Evolutionary conservation across 208 protist species (phyloP).

Genomic region (Leptomonas seymouri): DNA sequence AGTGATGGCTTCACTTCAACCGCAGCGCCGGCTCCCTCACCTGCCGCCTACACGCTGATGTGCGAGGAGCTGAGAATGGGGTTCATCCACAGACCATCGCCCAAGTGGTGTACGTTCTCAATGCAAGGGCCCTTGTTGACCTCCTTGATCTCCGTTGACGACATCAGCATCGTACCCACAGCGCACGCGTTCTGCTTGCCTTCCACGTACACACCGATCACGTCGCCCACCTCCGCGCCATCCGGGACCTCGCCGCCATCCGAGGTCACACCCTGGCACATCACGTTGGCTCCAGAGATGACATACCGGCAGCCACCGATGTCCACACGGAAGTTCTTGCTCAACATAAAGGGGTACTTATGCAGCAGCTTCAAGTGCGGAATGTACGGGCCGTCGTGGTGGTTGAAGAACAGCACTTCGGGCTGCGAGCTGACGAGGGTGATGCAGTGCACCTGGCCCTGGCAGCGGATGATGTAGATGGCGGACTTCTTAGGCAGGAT

Average conservation of each 20-base stretch:
- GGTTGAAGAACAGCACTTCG: slow-evolving; percentile 96
- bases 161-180: slow-evolving; percentile 93
- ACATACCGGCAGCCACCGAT: slow-evolving; percentile 97
- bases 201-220: slow-evolving; percentile 94
- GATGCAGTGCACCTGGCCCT: slow-evolving; percentile 92
- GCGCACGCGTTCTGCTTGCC: slow-evolving; percentile 97
- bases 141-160: slow-evolving; percentile 90
- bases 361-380: slow-evolving; percentile 96
- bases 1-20: too few species aligned
- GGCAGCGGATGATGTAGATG: slow-evolving; percentile 94
- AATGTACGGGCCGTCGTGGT: slow-evolving; percentile 95
- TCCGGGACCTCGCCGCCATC: slow-evolving; percentile 85
- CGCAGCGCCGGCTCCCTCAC: too few species aligned
- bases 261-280: slow-evolving; percentile 97
- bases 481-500: slow-evolving; percentile 94
- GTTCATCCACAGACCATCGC: slow-evolving; percentile 97
- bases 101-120: slow-evolving; percentile 97
- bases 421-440: slow-evolving; percentile 91
- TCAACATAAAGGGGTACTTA: slow-evolving; percentile 97
- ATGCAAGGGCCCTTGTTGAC: slow-evolving; percentile 95
- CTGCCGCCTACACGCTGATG: slow-evolving; percentile 49
- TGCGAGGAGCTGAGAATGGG: slow-evolving; percentile 85
- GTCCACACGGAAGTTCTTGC: slow-evolving; percentile 94
- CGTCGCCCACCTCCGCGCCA: slow-evolving; percentile 49
- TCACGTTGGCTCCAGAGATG: slow-evolving; percentile 97